Percentiles rank a stretch among this genome's conserved stretches.
Conservation (phyloP, 352 stramenopile genomes). For the Phytophthora pini region DNA sequence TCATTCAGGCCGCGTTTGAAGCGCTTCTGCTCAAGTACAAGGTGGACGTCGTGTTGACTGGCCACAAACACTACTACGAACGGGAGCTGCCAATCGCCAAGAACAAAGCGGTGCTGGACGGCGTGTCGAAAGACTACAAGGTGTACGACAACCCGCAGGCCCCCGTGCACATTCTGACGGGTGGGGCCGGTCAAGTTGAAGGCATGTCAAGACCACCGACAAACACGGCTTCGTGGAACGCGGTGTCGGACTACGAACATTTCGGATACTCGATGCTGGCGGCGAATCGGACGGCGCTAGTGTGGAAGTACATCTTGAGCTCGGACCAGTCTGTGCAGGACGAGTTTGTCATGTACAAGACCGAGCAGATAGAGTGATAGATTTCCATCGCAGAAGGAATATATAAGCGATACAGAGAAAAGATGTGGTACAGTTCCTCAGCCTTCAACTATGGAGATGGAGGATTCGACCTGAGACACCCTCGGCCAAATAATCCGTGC, state of each 20-base stretch:
- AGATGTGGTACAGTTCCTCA: slow-evolving; percentile 10
- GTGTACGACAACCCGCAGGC: slow-evolving; percentile 66
- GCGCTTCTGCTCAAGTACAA: slow-evolving; percentile 85
- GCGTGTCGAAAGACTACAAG: slow-evolving; percentile 56
- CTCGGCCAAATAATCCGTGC: neutral
- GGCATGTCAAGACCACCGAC: slow-evolving; percentile 30
- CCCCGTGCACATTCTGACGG: slow-evolving; percentile 73
- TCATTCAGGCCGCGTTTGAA: slow-evolving; percentile 79
- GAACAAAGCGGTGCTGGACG: slow-evolving; percentile 45
- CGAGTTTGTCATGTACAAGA: slow-evolving; percentile 48
- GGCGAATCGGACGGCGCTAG: slow-evolving; percentile 38
- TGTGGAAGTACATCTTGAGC: slow-evolving; percentile 43
- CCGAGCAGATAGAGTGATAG: slow-evolving; percentile 1
- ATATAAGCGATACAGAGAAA: neutral
- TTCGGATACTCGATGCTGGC: slow-evolving; percentile 55
- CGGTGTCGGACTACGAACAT: slow-evolving; percentile 43
- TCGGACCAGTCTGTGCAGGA: slow-evolving; percentile 38
- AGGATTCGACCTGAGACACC: slow-evolving; percentile 14
- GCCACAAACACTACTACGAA: slow-evolving; percentile 90
- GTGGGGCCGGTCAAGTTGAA: slow-evolving; percentile 68
- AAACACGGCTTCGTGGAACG: slow-evolving; percentile 51
- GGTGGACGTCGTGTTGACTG: slow-evolving; percentile 86
- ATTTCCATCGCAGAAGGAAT: slow-evolving; percentile 5
- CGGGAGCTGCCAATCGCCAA: slow-evolving; percentile 66
- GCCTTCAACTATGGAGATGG: slow-evolving; percentile 16